Percentiles rank a stretch among this genome's conserved stretches.
Evolutionary conservation across 768 basidiomycete species (phyloP).

Genomic region (Daedalea quercina): DNA sequence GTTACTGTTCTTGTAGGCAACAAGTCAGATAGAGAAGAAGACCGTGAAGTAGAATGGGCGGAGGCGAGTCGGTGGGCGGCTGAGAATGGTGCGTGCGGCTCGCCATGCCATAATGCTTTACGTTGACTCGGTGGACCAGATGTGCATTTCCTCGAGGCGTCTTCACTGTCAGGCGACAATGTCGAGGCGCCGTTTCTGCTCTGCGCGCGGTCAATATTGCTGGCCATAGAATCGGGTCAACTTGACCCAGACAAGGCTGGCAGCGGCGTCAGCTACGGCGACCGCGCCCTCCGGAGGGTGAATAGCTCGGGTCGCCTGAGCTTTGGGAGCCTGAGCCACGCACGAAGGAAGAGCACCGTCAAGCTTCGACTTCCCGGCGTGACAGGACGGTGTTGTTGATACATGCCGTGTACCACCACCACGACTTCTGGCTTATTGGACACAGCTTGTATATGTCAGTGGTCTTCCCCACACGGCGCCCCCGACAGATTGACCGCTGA

Average conservation of each 20-base stretch:
- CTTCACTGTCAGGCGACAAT: constrained; percentile 88
- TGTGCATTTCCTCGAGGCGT: constrained; percentile 90
- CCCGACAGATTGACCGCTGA: too few species aligned
- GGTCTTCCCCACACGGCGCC: not conserved
- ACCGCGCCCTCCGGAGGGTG: constrained; percentile 84
- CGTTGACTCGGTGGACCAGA: constrained; percentile 38
- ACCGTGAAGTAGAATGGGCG: constrained; percentile 90
- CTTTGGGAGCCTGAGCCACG: constrained; percentile 74
- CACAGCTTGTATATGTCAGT: not conserved
- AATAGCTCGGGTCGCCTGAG: constrained; percentile 87
- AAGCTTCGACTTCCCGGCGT: constrained; percentile 57
- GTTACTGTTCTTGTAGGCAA: constrained; percentile 91
- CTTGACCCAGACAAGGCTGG: constrained; percentile 93
- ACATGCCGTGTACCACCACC: not conserved
- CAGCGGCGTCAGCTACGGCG: constrained; percentile 95
- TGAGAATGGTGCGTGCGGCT: constrained; percentile 65
- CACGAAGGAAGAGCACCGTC: constrained; percentile 49
- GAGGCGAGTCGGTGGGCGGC: constrained; percentile 96
- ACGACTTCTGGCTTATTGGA: not conserved
- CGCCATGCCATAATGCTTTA: not conserved
- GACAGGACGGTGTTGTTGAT: constrained; percentile 52
- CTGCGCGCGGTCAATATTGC: constrained; percentile 80
- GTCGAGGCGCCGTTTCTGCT: constrained; percentile 89
- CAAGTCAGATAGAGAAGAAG: constrained; percentile 92
- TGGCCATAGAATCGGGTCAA: constrained; percentile 84